phyloP scores from a whole-genome alignment of 2,329 filamentous ascomycete genomes.

The Penicillium oxalicum region DNA sequence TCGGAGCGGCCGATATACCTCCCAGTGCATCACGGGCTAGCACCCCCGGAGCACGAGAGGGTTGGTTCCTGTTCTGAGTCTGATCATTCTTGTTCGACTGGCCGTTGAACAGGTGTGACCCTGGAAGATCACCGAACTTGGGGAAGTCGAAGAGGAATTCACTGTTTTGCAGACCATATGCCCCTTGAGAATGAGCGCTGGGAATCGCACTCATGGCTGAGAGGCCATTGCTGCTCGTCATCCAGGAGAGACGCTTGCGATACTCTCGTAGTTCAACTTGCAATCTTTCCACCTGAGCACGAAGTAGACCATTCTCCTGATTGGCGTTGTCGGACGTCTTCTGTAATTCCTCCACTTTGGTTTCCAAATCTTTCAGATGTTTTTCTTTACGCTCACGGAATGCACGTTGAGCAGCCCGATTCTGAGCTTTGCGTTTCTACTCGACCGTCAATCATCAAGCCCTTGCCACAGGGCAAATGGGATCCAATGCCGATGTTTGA shows the following conservation, averaged over 20 bases:
- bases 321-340: constrained; percentile 77
- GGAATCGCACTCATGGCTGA: constrained; percentile 47
- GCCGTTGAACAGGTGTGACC: constrained; percentile 48
- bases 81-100: constrained; percentile 32
- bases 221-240: constrained; percentile 42
- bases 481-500: too few species aligned
- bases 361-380: constrained; percentile 50
- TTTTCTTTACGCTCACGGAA: constrained; percentile 94
- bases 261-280: constrained; percentile 83
- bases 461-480: not conserved
- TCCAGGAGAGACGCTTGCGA: constrained; percentile 71
- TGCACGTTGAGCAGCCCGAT: constrained; percentile 83
- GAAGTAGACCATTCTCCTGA: constrained; percentile 77
- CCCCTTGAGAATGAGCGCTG: constrained; percentile 42
- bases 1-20: constrained; percentile 4
- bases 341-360: constrained; percentile 60
- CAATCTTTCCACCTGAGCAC: constrained; percentile 82
- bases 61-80: constrained; percentile 10
- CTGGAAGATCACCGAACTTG: constrained; percentile 73
- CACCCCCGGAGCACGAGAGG: constrained; percentile 25
- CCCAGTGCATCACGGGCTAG: constrained; percentile 23
- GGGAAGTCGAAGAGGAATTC: constrained; percentile 96
- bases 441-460: constrained; percentile 17
- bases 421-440: constrained; percentile 72
- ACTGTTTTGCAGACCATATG: constrained; percentile 60